Base-by-base conservation (phyloP, 2,329 filamentous ascomycete species). In the Byssochlamys sp. region DNA sequence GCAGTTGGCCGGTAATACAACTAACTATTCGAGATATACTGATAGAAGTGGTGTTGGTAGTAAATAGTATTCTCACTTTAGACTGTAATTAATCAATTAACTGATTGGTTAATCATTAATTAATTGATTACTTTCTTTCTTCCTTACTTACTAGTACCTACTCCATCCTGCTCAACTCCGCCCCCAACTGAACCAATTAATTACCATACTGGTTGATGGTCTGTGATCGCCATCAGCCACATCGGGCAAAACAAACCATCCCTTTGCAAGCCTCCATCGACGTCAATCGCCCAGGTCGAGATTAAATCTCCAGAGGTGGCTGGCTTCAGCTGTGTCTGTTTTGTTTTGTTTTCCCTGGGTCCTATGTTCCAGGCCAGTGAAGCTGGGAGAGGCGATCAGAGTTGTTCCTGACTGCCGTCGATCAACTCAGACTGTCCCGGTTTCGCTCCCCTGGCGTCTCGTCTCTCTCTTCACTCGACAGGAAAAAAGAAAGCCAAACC, bases 201-300 rank as follows among this genome's bases (percentile, higher is more conserved):
- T 31, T 10, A 31, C 29, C 29, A 31, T 31, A 19, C 19, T 19
- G 19, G 19, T 19, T 19, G 19, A 19, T 19, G 19, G 19, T 19
- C 19, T 33, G 31, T 11, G 35, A 45, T 45, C 35, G 35, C 14
- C 35, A 45, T 45, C 39, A 45, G 39, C 39, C 39, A 45, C 39
- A n/a, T 5, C 39, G 19, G 39, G 39, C 39, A 45, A 45, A 45
- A 19, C 14, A 45, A 45, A 45, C n/a, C 39, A n/a, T n/a, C 39
- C 39, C 39, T 45, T 45, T 14, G 39, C 19, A 24, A 19, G 39
- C n/a, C 35, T 39, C 35, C 39, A 56, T 73, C 25, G 71, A 77
- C 28, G 67, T 77, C 54, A 75, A 64, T 78, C 25, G 75, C 72
- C 4, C 74, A 78, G 55, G 61, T 78, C 4, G 75, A 77, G 74